A percentile compares a stretch with the other conserved stretches of the same genome.
phyloP scores from a whole-genome alignment of 2,329 filamentous ascomycete species.

The Fusarium citri region DNA sequence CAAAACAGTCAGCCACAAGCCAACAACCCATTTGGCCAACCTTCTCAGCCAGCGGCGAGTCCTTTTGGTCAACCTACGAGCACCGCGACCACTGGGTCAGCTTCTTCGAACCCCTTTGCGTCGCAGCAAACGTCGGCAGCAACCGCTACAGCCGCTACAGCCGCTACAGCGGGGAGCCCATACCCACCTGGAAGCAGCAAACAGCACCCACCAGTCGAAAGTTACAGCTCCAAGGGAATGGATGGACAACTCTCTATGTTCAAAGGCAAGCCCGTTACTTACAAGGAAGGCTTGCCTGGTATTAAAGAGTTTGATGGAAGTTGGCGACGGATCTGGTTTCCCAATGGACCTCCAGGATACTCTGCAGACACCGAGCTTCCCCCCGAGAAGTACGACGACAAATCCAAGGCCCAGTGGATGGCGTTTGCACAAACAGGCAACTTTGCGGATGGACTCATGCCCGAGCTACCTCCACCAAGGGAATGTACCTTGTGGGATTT shows the following conservation, averaged over 20 bases:
- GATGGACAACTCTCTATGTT: constrained; percentile 65
- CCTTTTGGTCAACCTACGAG: constrained; percentile 46
- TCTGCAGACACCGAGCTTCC: constrained; percentile 72
- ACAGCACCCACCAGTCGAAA: constrained; percentile 58
- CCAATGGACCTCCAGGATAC: constrained; percentile 73
- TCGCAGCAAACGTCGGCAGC: constrained; percentile 22
- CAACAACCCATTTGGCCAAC: constrained; percentile 45
- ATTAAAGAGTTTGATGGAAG: constrained; percentile 64
- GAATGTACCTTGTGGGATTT: constrained; percentile 83
- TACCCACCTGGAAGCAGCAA: constrained; percentile 59
- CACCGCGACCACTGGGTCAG: background rate
- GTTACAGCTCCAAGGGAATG: constrained; percentile 57
- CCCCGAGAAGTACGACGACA: constrained; percentile 67
- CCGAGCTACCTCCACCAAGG: constrained; percentile 79
- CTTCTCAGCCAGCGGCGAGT: constrained; percentile 27
- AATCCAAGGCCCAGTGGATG: constrained; percentile 71
- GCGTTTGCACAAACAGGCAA: constrained; percentile 72
- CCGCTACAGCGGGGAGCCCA: constrained; percentile 48
- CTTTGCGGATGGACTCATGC: constrained; percentile 79
- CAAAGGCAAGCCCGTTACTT: constrained; percentile 72
- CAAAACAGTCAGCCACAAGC: constrained; percentile 41
- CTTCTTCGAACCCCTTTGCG: constrained; percentile 45
- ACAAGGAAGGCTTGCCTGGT: constrained; percentile 63
- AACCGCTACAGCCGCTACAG: constrained; percentile 21
- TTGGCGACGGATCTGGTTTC: constrained; percentile 78